Evolutionary conservation across 257 asterid species (phyloP).

Genomic region (Solanum rostratum): DNA sequence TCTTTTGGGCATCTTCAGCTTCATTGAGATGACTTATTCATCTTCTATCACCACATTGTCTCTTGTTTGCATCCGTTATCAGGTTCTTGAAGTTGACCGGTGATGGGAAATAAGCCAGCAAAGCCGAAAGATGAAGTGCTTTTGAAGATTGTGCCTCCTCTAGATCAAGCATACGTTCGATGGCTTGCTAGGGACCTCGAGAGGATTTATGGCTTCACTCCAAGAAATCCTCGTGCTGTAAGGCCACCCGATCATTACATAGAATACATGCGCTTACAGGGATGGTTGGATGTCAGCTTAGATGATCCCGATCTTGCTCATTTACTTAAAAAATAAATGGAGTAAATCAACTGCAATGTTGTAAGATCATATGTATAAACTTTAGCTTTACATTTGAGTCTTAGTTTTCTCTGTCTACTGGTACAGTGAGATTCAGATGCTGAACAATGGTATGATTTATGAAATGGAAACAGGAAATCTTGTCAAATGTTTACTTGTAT

Average conservation of each 20-base stretch:
- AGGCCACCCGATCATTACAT: conserved; percentile 83
- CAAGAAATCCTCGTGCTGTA: conserved; percentile 50
- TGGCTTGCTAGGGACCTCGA: conserved; percentile 81
- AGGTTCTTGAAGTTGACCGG: conserved; percentile 5
- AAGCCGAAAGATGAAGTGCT: conserved; percentile 43
- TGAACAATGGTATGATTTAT: background rate
- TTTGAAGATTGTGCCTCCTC: conserved; percentile 65
- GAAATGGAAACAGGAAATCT: background rate
- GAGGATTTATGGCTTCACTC: conserved; percentile 62
- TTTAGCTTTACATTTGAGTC: background rate
- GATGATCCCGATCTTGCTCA: conserved; percentile 71
- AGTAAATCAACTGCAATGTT: background rate
- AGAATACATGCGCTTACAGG: conserved; percentile 71
- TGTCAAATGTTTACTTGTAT: background rate
- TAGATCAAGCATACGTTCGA: conserved; percentile 48
- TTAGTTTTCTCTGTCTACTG: background rate
- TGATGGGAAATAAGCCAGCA: conserved; percentile 69
- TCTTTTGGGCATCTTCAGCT: background rate
- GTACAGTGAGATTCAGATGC: background rate
- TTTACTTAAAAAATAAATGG: conserved; percentile 46
- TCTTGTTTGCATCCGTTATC: background rate
- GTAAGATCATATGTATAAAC: background rate
- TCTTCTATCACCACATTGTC: background rate
- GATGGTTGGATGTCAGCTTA: conserved; percentile 80
- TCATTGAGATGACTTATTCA: background rate